Base-by-base conservation (phyloP, 2,329 filamentous ascomycete genomes). In the Beauveria australis region DNA sequence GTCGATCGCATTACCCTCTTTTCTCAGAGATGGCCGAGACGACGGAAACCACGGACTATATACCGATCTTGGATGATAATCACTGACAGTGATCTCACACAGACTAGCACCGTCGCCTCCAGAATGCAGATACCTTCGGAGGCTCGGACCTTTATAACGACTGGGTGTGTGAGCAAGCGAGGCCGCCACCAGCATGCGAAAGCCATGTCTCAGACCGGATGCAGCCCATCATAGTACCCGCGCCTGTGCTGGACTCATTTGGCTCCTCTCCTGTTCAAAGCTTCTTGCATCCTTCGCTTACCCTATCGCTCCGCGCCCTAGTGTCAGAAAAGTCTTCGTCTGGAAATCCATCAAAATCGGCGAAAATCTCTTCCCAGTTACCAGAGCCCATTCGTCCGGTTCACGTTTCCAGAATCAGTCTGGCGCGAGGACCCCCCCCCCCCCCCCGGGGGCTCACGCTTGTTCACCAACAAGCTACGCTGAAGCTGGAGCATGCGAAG, bases 181-280 rank as follows among this genome's bases (percentile, higher is more conserved):
- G 16, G 24, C 22, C 52, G 26, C 46, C 47, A 43, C 30, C 22
- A 43, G 52, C 28, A 47, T 4, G 24, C 37, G 12, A 47, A 44
- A 33, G 53, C 40, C 22, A 46, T 52, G 55, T 59, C 55, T 59
- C 33, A 47, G 37, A 44, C 55, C 44, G 40, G 56, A 52, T 26
- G 47, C 40, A 44, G 24, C n/a, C 52, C 40, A 26, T 43, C 28
- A 12, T 12, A 26, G 22, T 41, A 28, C 52, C 55, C 46, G 47
- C 26, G 33, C 44, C 24, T 41, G 55, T 28, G 12, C 37, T 54
- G 24, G 18, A 26, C 14, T 9, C 33, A n/a, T 33, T 58, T 24
- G 19, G 16, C 19, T 28, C 19, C 41, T 41, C 40, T 18, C 46
- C 30, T 40, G 0, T 10, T 30, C 30, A 12, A 33, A 12, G 30